Evolutionary conservation across 2,329 filamentous ascomycete genomes (phyloP).

Genomic region (Sporothrix mexicana): DNA sequence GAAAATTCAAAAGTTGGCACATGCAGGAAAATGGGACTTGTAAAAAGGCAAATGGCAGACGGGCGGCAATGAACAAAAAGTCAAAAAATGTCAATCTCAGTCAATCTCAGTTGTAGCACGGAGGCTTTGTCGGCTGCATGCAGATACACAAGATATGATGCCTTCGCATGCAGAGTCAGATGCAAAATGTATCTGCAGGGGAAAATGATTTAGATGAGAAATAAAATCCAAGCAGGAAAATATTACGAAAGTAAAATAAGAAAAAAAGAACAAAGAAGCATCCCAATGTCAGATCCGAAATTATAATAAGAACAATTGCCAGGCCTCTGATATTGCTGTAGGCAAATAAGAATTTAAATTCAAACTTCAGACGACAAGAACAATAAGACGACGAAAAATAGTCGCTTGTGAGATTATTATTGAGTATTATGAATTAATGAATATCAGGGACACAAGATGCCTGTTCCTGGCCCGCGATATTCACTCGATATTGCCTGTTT

Average conservation of each 20-base stretch:
- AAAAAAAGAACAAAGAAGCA: not conserved
- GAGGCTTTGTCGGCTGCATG: not conserved
- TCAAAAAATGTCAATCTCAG: conserved; percentile 3
- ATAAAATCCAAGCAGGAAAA: too few relatives aligned
- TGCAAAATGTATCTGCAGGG: not conserved
- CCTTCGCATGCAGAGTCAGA: not conserved
- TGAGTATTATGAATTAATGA: conserved; percentile 1
- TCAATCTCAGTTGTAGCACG: too few relatives aligned
- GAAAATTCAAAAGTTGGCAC: not conserved
- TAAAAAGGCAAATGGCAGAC: not conserved
- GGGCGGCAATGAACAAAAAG: not conserved
- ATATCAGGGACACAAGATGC: not conserved
- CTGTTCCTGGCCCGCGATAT: conserved; percentile 23
- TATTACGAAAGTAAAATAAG: too few relatives aligned
- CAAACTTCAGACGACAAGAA: not conserved
- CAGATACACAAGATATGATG: not conserved
- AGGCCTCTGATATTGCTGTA: not conserved
- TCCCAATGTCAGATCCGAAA: not conserved
- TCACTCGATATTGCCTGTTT: not conserved
- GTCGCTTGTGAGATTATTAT: conserved; percentile 12
- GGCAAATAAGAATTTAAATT: not conserved
- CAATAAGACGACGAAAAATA: not conserved
- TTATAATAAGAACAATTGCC: conserved; percentile 1
- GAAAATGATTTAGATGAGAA: too few relatives aligned
- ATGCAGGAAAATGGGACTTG: not conserved